Base-by-base conservation (phyloP, 352 stramenopile genomes). In the Aphanomyces euteiches region DNA sequence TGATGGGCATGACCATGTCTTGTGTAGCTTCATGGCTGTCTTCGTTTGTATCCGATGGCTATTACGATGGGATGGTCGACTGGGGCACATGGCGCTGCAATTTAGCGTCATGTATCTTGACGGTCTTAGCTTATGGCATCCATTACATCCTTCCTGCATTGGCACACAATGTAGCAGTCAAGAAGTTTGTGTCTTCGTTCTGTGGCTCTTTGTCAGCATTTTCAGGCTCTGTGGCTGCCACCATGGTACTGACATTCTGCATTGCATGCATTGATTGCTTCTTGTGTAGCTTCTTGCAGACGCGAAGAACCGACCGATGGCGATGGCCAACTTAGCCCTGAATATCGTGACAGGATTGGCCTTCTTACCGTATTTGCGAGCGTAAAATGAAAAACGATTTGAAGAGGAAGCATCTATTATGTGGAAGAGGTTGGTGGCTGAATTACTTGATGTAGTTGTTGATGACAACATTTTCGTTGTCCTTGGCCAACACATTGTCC, bases 151-250 rank as follows among this genome's bases (percentile, higher is more conserved):
- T 81, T 8, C 68, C 80, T 1, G 72, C 61, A 5, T 68, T 66
- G 5, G 54, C 88, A 48, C 79, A 86, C 48, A 89, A 89, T 37
- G 60, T 90, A 17, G 73, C 89, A 5, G 76, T 83, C 19, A 73
- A 85, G 67, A 90, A 90, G 73, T 90, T 90, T 72, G 83, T 89
- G n/a, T 88, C 79, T 17, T 90, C 83, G 4, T 90, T 90, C 38
- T 90, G 83, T 66, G 83, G 83, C 17, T 90, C 83, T 4, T 47
- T 90, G 21, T 90, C 83, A 40, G 80, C 77, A 53, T 90, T 90
- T 66, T 89, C 80, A 13, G 80, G 75, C 1, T 57, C 78, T 21
- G 78, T 90, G 36, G 88, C 75, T 21, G 77, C 83, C 47, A 75
- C 79, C 28, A 84, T 79, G 73, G 82, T 90, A 70, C 28, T 72